Evolutionary conservation across 2,329 filamentous ascomycete species (phyloP).

Genomic region (Botrytis tulipae): DNA sequence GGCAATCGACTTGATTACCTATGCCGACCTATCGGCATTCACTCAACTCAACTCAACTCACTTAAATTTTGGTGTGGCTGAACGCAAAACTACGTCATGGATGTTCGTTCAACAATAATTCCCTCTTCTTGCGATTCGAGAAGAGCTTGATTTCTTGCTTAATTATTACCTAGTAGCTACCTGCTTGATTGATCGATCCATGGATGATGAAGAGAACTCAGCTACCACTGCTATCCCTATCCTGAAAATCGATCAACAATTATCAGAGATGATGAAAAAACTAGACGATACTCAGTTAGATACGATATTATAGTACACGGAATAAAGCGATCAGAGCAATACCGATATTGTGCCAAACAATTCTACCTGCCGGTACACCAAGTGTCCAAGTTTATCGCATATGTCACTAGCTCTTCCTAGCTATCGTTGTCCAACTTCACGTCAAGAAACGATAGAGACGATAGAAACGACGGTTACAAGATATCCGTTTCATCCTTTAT

Average conservation of each 20-base stretch:
- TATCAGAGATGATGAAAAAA: background rate
- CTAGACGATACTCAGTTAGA: slow-evolving; percentile 15
- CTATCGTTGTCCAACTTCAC: background rate
- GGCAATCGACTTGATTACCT: background rate
- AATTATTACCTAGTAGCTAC: too few species aligned
- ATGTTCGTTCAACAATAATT: background rate
- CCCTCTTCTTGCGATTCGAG: background rate
- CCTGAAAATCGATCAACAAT: background rate
- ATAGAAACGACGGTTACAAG: background rate
- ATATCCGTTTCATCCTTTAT: too few species aligned
- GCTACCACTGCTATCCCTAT: background rate
- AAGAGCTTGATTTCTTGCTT: background rate
- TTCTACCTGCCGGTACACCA: background rate
- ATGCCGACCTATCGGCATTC: background rate
- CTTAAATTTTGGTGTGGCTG: background rate
- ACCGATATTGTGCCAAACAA: background rate
- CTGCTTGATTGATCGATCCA: background rate
- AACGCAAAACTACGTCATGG: slow-evolving; percentile 1
- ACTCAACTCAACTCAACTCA: too few species aligned
- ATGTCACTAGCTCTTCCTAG: background rate
- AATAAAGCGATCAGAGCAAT: background rate
- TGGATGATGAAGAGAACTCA: background rate
- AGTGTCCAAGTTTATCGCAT: background rate
- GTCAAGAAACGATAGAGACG: background rate
- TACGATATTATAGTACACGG: background rate